Base-by-base conservation (phyloP, 192 early-diverging fungal genomes). In the Jimgerdemannia flammicorona region DNA sequence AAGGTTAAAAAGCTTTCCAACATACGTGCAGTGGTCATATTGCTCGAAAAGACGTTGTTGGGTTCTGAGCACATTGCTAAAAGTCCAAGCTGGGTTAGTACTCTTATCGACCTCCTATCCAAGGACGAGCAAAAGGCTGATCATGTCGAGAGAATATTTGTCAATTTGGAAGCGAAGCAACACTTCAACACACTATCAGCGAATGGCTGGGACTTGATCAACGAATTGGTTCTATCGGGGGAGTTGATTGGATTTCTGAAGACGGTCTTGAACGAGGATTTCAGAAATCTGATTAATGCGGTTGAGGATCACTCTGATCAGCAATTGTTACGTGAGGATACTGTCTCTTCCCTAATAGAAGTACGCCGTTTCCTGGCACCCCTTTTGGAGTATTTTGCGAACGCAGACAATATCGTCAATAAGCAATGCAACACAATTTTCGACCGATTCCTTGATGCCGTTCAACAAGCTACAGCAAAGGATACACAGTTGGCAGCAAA, bases 301-400 rank as follows among this genome's bases (percentile, higher is more conserved):
- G 41, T 70, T 41, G 73, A 74, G 29, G 40, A 70, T 9, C 39
- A 70, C 4, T 70, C 68, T 9, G 43, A 70, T 19, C n/a, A 70
- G 66, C 43, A 42, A 17, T 40, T 74, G 6, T 40, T 72, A n/a
- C 69, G 70, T 4, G 74, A 75, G 11, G 44, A 75, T 10, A 75
- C 69, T 3, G 70, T 72, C n/a, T 40, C 74, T 11, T 43, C 74
- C 1, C 44, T 75, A n/a, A 49, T 75, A 7, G 72, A 75, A 75
- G 69, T 75, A n/a, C 43, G 70, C 7, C 71, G 70, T 64, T n/a
- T 73, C 9, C 70, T 75, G 43, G 17, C 39, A 20, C 74, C 69
- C n/a, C 20, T 75, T 14, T 70, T 73, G 40, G 11, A 6, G 49
- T 59, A 59, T 59, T 59, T 59, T 59, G 14, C 49, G 49, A 59